Base-by-base conservation (phyloP, 495 filamentous ascomycete species). In the Penicillium argentinense region DNA sequence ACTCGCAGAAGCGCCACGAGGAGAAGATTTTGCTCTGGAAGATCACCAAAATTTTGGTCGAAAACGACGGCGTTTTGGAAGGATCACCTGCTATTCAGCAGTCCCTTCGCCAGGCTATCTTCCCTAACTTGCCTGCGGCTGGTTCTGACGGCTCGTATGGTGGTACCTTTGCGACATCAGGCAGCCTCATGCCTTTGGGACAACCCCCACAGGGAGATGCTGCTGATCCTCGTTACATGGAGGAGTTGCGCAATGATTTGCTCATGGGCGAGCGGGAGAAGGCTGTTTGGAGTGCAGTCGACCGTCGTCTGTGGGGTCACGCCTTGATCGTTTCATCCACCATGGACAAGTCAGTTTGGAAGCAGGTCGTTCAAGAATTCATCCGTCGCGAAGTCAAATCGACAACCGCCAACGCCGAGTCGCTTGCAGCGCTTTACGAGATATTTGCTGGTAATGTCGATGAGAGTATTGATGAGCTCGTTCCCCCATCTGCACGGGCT, bases 401-500 rank as follows among this genome's bases (percentile, higher is more conserved):
- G 12, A 69, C 82, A 2, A 83, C 86, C 5, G 77, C 80, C 24
- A 88, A 88, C 44, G 86, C 86, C 18, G 85, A 96, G 59, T 87
- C 91, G 7, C 74, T 97, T 29, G 90, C 95, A 13, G 87, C 90
- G 5, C 70, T 97, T 9, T 99, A 97, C 62, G 87, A 91, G 54
- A 84, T 96, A 5, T 87, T 99, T 48, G 91, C 91, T 22, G 91
- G 93, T 0, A 97, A 96, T 56, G 81, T 85, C 47, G 92, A 97
- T 45, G 95, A 97, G 52, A 92, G 90, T 50, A 81, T 97, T 23
- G 93, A 99, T 63, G 91, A 97, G 57, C 82, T 99, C 36, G 93
- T 99, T n/a, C 92, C 93, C 8, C 85, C 86, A 17, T 93, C 91
- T 44, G 95, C 93, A 29, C 80, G 95, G 24, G 88, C 91, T 36